Conservation (phyloP, 495 filamentous ascomycete genomes). For the Penicillium ochrochloron region DNA sequence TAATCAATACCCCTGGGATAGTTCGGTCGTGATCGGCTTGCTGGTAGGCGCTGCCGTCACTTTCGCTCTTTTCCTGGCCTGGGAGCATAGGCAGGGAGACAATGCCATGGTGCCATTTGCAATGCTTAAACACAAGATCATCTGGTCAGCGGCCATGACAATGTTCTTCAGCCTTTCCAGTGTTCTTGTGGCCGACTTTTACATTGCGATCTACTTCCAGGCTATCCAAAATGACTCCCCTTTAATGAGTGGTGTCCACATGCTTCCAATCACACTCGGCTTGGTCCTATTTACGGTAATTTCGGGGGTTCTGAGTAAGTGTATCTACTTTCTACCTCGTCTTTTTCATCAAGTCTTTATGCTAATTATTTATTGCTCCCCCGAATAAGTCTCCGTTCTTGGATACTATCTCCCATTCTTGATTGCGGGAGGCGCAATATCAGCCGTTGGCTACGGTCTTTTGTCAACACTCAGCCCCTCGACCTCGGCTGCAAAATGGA, state of each 20-base stretch:
- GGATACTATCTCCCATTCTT: slow-evolving; percentile 74
- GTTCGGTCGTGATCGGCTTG: slow-evolving; percentile 61
- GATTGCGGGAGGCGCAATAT: slow-evolving; percentile 54
- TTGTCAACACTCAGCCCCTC: slow-evolving; percentile 58
- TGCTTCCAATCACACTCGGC: slow-evolving; percentile 65
- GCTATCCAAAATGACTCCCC: slow-evolving; percentile 65
- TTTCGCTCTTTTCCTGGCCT: slow-evolving; percentile 55
- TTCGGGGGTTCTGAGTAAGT: slow-evolving; percentile 48
- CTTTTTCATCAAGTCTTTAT: too few relatives aligned
- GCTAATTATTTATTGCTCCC: not conserved
- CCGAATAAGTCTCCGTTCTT: slow-evolving; percentile 46
- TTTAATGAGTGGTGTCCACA: slow-evolving; percentile 66
- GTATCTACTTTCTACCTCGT: not conserved
- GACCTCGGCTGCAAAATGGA: slow-evolving; percentile 58
- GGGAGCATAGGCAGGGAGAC: slow-evolving; percentile 67
- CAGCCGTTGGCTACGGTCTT: slow-evolving; percentile 66
- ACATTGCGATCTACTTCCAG: slow-evolving; percentile 80
- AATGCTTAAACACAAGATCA: slow-evolving; percentile 64
- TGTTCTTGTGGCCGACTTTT: slow-evolving; percentile 56
- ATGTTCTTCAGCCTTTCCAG: slow-evolving; percentile 45
- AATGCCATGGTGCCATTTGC: slow-evolving; percentile 71
- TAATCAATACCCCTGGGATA: slow-evolving; percentile 61
- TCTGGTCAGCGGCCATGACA: slow-evolving; percentile 41
- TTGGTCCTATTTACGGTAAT: slow-evolving; percentile 54
- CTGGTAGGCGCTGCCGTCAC: slow-evolving; percentile 64